Percentiles rank a stretch among this genome's conserved stretches.
phyloP scores from a whole-genome alignment of 78 protist genomes.

The Capsaspora owczarzaki region DNA sequence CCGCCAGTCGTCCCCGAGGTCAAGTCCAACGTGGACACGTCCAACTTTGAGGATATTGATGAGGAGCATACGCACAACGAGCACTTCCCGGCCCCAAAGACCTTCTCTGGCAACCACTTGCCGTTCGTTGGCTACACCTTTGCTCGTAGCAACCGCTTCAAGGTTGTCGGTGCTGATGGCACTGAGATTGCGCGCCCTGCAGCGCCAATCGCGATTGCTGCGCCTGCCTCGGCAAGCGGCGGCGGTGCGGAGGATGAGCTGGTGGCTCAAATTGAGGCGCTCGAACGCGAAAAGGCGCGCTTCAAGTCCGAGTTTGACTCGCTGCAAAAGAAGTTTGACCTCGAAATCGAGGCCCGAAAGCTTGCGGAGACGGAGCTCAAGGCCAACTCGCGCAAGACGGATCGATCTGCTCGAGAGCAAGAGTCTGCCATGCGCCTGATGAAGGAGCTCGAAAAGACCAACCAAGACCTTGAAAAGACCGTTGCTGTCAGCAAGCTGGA shows the following conservation, averaged over 20 bases:
- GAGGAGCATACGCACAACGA: background rate
- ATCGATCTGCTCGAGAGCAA: background rate
- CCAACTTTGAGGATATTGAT: conserved; percentile 37
- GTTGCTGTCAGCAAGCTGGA: background rate
- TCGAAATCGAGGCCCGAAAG: background rate
- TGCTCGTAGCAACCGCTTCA: background rate
- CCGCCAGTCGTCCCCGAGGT: background rate
- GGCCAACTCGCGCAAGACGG: background rate
- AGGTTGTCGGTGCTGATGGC: background rate
- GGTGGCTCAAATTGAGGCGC: background rate
- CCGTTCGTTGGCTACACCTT: background rate
- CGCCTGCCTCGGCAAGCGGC: background rate
- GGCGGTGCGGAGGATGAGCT: background rate
- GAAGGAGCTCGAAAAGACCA: conserved; percentile 2
- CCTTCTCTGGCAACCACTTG: conserved; percentile 6
- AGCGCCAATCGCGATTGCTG: background rate
- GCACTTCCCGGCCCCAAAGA: background rate
- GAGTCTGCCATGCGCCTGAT: too few species aligned
- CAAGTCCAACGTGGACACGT: conserved; percentile 5
- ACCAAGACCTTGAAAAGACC: background rate
- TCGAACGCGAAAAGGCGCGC: background rate
- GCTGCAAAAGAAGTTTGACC: background rate
- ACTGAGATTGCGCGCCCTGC: background rate
- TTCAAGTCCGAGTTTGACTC: background rate
- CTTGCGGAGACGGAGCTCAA: background rate